phyloP scores from a whole-genome alignment of 768 basidiomycete species.

The Tulasnella sp. region DNA sequence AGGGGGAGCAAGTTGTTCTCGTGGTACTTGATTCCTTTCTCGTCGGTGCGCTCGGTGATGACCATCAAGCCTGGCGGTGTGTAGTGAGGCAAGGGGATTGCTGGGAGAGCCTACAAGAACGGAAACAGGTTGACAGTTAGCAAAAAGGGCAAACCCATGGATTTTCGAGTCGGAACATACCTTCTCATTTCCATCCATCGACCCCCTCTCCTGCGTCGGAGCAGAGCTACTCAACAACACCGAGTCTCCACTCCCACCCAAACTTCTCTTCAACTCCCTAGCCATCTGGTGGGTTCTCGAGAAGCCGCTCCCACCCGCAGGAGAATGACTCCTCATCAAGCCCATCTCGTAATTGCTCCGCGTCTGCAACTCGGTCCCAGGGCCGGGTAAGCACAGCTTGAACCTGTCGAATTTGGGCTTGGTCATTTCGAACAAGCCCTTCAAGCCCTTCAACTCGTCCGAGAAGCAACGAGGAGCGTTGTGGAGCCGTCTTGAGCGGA shows the following conservation, averaged over 20 bases:
- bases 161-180: neutral
- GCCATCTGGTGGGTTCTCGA: neutral
- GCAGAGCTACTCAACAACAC: too few species aligned
- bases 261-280: neutral
- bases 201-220: neutral
- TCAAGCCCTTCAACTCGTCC: neutral
- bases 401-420: neutral
- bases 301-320: neutral
- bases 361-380: neutral
- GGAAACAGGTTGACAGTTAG: neutral
- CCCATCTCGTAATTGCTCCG: neutral
- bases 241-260: neutral
- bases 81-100: neutral
- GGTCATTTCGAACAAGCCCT: neutral
- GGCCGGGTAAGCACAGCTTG: neutral
- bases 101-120: neutral
- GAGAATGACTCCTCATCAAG: neutral
- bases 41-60: neutral
- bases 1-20: conserved; percentile 13
- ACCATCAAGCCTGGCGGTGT: conserved; percentile 9
- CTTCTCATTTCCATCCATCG: neutral
- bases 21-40: neutral
- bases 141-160: neutral
- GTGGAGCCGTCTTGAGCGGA: neutral
- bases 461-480: neutral